Base-by-base conservation (phyloP, 2,329 filamentous ascomycete genomes). In the Cadophora sp. region DNA sequence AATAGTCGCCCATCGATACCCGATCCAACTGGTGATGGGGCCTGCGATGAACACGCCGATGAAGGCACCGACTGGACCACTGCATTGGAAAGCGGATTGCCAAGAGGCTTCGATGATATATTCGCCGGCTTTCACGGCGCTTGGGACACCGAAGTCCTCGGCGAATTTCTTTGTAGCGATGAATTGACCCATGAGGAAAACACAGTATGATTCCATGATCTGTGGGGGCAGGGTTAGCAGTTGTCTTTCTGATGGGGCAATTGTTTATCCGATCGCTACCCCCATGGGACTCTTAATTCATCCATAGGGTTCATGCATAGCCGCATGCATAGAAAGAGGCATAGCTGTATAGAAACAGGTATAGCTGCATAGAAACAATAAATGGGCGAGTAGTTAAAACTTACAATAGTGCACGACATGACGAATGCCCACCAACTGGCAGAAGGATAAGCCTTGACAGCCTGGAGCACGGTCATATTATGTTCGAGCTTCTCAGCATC, bases 201-300 rank as follows among this genome's bases (percentile, higher is more conserved):
- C 84, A 75, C 82, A 83, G 80, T 87, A 89, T 4, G 86, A 84
- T 76, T 89, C 87, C 87, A 89, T 89, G 72, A 81, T 86, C 86
- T 89, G 18, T 5, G 1, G 41, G 18, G 70, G 70, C n/a, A 11
- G 22, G 27, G n/a, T 56, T 39, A 56, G 51, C 8, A 4, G 18
- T 45, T 27, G 39, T 30, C 27, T 30, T 3, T 30, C 27, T 30
- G 27, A 30, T 30, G 3, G 3, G 27, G 27, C 27, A n/a, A n/a
- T n/a, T n/a, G n/a, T n/a, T n/a, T n/a, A n/a, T n/a, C n/a, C n/a
- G n/a, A n/a, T 30, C 3, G 27, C 27, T 30, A 30, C 27, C 6
- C 3, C 27, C 27, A 30, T 30, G 27, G 27, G 27, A 30, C 6
- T 30, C 27, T n/a, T n/a, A n/a, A 30, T 30, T 30, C 27, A 30